Percentiles rank a stretch among this genome's conserved stretches.
phyloP scores from a whole-genome alignment of 1,284 basidiomycete genomes.

The Megacollybia platyphylla region DNA sequence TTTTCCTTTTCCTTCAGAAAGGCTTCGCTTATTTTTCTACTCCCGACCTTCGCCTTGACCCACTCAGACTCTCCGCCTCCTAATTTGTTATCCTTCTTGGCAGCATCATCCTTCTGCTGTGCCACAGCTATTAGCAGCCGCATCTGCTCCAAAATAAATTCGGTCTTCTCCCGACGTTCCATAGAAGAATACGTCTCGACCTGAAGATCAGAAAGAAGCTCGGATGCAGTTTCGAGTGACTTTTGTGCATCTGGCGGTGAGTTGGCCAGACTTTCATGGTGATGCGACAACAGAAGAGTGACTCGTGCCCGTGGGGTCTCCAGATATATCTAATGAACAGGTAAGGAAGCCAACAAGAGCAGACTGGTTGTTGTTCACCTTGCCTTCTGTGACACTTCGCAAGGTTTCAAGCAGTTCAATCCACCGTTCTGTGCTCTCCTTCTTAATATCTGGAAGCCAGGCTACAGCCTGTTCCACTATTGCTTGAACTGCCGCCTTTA shows the following conservation, averaged over 20 bases:
- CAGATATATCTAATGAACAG: constrained; percentile 70
- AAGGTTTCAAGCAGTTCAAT: constrained; percentile 82
- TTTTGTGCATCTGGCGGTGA: constrained; percentile 39
- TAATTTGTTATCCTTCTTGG: constrained; percentile 37
- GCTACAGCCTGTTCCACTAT: constrained; percentile 82
- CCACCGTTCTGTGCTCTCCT: constrained; percentile 67
- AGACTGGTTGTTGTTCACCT: constrained; percentile 35
- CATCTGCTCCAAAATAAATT: constrained; percentile 99
- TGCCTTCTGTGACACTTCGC: constrained; percentile 90
- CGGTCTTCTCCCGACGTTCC: constrained; percentile 96
- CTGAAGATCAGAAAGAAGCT: constrained; percentile 88
- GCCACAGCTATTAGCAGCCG: constrained; percentile 69
- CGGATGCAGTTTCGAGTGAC: constrained; percentile 72
- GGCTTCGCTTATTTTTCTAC: constrained; percentile 89
- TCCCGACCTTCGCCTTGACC: constrained; percentile 84
- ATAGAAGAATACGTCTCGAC: constrained; percentile 99
- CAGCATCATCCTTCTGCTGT: constrained; percentile 49
- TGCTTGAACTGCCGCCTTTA: constrained; percentile 82
- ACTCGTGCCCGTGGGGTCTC: constrained; percentile 95
- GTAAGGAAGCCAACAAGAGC: constrained; percentile 1
- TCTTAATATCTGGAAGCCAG: constrained; percentile 69
- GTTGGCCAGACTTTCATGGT: constrained; percentile 66
- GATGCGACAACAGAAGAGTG: constrained; percentile 71
- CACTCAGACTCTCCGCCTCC: constrained; percentile 76
- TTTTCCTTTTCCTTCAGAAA: constrained; percentile 86